These are phyloP conservation scores for Backusella luteola DNA, from an alignment of 192 early-diverging fungal genomes.

Conservation along the genomic window DNA sequence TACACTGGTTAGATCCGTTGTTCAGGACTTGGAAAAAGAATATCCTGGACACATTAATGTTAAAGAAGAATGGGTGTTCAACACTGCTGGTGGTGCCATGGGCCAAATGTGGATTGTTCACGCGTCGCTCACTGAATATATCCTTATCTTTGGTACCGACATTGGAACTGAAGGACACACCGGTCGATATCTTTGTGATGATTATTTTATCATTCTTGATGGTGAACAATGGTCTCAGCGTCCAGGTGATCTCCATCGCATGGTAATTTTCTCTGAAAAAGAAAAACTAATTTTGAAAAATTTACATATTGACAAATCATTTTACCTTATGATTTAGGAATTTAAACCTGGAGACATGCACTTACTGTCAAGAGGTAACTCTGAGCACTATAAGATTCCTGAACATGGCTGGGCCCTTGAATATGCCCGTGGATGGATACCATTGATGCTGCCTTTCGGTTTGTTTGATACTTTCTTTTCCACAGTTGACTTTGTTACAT, in stretches of 20 bases:
- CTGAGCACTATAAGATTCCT: slow-evolving; percentile 47
- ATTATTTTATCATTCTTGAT: slow-evolving; percentile 48
- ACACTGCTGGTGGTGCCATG: slow-evolving; percentile 50
- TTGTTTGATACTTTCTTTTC: slow-evolving; percentile 39
- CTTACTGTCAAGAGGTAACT: slow-evolving; percentile 36
- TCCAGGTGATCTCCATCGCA: slow-evolving; percentile 35
- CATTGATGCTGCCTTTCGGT: slow-evolving; percentile 47
- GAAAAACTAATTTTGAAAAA: no score
- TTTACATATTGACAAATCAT: neutral
- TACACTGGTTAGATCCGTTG: slow-evolving; percentile 31
- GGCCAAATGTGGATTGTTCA: slow-evolving; percentile 47
- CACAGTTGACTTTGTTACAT: slow-evolving; percentile 38
- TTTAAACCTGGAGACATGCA: slow-evolving; percentile 42
- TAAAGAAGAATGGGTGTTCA: slow-evolving; percentile 48
- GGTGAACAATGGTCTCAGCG: slow-evolving; percentile 48
- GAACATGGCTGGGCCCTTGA: slow-evolving; percentile 44
- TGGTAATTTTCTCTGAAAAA: slow-evolving; percentile 15
- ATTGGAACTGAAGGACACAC: slow-evolving; percentile 48
- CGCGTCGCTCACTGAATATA: slow-evolving; percentile 44
- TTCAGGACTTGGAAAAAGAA: slow-evolving; percentile 29
- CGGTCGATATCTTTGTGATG: slow-evolving; percentile 40
- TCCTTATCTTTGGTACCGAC: slow-evolving; percentile 46
- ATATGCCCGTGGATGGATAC: slow-evolving; percentile 47
- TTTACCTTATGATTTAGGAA: slow-evolving; percentile 17
- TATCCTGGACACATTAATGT: slow-evolving; percentile 36